Evolutionary conservation across 768 basidiomycete genomes (phyloP), one percentile per base, ranked within the genome.

Genomic region (Chlorophyllum brunneum): DNA sequence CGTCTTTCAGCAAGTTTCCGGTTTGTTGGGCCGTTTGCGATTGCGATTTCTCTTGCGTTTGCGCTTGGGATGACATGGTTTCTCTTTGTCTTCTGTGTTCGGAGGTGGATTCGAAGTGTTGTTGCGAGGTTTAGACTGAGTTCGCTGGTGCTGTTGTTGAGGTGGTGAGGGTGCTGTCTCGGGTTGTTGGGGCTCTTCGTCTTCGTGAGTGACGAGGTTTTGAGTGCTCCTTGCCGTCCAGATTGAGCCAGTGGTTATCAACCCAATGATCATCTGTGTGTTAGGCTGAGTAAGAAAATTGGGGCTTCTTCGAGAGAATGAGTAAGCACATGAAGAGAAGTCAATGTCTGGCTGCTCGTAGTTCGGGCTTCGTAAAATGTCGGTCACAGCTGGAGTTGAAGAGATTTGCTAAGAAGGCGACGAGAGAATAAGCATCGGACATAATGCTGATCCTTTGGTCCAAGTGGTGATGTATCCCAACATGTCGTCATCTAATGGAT

Each of bases 1-100:
- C 61, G 16, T 65, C 62, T 24, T 58, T 42, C 62, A 64, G 61
- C 27, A 20, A 10, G 18, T 39, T 29, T 49, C 16, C 23, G 22
- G 42, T 11, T 10, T 27, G 16, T 33, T 16, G n/a, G 23, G 13
- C 16, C 22, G 41, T 13, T 29, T 36, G 10, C 16, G 42, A 1
- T 37, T 43, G 50, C 23, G 50, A 43, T 24, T 2, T 29, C 26
- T 5, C 3, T 36, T 44, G 50, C 48, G 48, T 27, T 44, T 51
- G 30, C 23, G 50, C 23, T 39, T 48, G 34, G 10, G 49, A 20
- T 22, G 26, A 36, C 48, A 49, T 49, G 23, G 0, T 30, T 40
- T 30, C 29, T 29, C 15, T 30, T 37, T 23, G 13, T 26, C 23
- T 38, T 8, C 24, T 27, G 5, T 27, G 27, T 11, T 26, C 15